Base-by-base conservation (phyloP, 225 moss, liverwort and hornwort species). In the Neckera pumila region DNA sequence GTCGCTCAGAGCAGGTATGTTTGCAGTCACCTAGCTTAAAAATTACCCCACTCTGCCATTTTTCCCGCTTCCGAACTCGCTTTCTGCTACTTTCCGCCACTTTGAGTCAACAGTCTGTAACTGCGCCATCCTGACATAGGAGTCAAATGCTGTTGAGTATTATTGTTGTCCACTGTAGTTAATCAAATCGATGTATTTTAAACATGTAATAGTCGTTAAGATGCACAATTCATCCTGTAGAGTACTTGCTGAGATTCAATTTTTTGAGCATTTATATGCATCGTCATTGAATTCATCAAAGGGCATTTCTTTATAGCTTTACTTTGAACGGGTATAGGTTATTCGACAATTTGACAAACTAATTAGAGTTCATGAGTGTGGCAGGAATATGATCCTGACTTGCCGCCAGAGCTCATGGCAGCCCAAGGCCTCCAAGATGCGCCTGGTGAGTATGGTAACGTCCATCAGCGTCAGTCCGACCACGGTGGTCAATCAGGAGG, bases 311-410 rank as follows among this genome's bases (percentile, higher is more conserved):
- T 81, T 54, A 71, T 71, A 81, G 85, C 70, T 80, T 18, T 22
- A 38, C 56, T 66, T 34, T 40, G 36, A 87, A 40, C 25, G 59
- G 81, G 20, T 60, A 56, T 47, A 80, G 51, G 20, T 79, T 60
- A 25, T 79, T 80, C 42, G 65, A 54, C 79, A 33, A 71, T 87
- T 89, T 51, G 25, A 53, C 73, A 69, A 76, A 82, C 91, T 89
- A 85, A 86, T 74, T 86, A 67, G 59, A 56, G 79, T 89, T 80
- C 31, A 57, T 89, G 86, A 86, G 23, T 86, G 86, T 58, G 67
- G 86, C 97, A 97, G 99, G 96, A 99, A 65, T 99, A 94, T 90
- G 99, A 99, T 95, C 99, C 99, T 89, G 99, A 99, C 89, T 91
- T 99, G 75, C 99, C 99, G 56, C 99, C 97, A 85, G 99, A 99